Conservation (phyloP, 495 filamentous ascomycete species). For the Achaetomiella virescens region DNA sequence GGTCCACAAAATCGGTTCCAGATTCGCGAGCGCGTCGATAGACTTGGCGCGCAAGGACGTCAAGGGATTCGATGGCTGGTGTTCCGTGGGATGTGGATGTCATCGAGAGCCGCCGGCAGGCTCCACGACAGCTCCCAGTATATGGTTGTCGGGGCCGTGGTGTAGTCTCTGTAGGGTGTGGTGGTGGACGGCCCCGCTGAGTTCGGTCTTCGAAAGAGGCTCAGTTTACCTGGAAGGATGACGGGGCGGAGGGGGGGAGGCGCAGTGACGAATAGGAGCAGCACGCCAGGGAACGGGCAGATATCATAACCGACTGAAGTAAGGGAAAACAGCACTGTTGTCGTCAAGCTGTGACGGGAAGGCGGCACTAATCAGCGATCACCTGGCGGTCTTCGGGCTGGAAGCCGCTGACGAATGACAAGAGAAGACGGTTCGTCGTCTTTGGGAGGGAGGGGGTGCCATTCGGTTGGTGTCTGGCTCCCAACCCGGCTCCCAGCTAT, state of each 20-base stretch:
- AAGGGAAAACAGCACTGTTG: not conserved
- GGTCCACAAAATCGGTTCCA: slow-evolving; percentile 33
- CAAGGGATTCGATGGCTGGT: slow-evolving; percentile 37
- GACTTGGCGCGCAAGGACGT: slow-evolving; percentile 35
- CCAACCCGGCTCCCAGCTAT: not conserved
- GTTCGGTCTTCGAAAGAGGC: not conserved
- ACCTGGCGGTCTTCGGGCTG: slow-evolving; percentile 2
- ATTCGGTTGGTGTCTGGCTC: not conserved
- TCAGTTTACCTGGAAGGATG: not conserved
- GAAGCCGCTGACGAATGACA: not conserved
- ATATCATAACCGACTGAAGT: not conserved
- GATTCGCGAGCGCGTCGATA: slow-evolving; percentile 34
- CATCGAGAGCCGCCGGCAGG: slow-evolving; percentile 15
- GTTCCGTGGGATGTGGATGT: slow-evolving; percentile 13
- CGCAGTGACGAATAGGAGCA: not conserved
- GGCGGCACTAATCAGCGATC: not conserved
- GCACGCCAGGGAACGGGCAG: not conserved
- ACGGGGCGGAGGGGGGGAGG: not conserved
- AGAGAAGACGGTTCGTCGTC: not conserved
- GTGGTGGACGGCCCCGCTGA: not conserved
- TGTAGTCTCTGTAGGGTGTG: not conserved
- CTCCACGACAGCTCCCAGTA: not conserved
- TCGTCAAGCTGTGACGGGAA: not conserved
- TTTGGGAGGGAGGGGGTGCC: not conserved
- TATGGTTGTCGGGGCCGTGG: not conserved